Conservation (phyloP, 192 early-diverging fungal genomes). For the Coemansia sp. region DNA sequence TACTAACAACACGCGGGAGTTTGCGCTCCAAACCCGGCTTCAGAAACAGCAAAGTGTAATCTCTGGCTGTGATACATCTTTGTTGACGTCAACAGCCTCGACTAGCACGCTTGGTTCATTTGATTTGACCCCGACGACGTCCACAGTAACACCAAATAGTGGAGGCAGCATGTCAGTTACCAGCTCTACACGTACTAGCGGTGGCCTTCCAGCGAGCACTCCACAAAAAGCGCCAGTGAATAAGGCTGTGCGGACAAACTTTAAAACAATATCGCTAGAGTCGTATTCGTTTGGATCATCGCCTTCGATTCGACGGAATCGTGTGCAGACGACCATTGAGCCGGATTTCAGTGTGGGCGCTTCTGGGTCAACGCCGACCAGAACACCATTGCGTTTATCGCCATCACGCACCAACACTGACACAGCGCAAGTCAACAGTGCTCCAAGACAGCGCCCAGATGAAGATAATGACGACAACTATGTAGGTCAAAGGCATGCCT, state of each 20-base stretch:
- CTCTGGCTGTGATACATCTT: neutral
- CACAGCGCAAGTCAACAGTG: neutral
- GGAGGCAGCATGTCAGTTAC: neutral
- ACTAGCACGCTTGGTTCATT: constrained; percentile 1
- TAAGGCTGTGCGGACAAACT: constrained; percentile 86
- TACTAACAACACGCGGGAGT: constrained; percentile 73
- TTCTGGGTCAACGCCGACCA: constrained; percentile 10
- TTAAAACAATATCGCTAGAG: constrained; percentile 75
- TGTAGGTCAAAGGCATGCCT: neutral
- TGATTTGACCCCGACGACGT: neutral
- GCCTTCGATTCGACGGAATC: constrained; percentile 30
- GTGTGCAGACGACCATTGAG: constrained; percentile 38
- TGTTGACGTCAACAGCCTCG: constrained; percentile 10
- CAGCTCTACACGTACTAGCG: neutral
- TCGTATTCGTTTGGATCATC: constrained; percentile 45
- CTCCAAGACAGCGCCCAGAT: neutral
- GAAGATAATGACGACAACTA: neutral
- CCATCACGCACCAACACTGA: constrained; percentile 17
- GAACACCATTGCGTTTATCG: constrained; percentile 15
- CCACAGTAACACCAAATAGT: constrained; percentile 1
- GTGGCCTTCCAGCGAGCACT: constrained; percentile 9
- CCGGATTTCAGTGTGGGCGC: constrained; percentile 32
- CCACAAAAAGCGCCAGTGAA: constrained; percentile 62
- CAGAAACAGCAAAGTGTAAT: constrained; percentile 6
- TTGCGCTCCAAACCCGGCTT: constrained; percentile 60